Conservation (phyloP, 768 basidiomycete species). For the Hemileccinum impolitum region DNA sequence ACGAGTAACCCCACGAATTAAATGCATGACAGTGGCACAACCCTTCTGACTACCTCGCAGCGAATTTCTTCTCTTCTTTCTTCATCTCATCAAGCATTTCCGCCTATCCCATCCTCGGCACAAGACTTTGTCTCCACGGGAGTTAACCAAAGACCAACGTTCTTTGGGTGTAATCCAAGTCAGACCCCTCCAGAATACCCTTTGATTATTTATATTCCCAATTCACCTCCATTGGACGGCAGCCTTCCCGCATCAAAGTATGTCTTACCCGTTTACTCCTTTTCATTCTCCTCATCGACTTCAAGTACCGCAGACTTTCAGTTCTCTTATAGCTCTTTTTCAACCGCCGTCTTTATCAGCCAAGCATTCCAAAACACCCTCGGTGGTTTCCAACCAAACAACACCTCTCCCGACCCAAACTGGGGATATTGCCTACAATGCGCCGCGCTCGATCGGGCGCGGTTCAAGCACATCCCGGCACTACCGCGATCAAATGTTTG, state of each 20-base stretch:
- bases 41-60: constrained; percentile 41
- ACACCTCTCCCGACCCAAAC: constrained; percentile 50
- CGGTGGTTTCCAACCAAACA: constrained; percentile 58
- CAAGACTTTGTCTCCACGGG: constrained; percentile 56
- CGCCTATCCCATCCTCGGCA: constrained; percentile 53
- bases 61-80: constrained; percentile 44
- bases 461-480: constrained; percentile 36
- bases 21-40: constrained; percentile 45
- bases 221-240: constrained; percentile 65
- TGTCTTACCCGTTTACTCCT: background rate
- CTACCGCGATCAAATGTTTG: constrained; percentile 44
- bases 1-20: background rate
- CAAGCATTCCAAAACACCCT: constrained; percentile 55
- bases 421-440: constrained; percentile 61
- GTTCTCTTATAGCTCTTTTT: constrained; percentile 54
- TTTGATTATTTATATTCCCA: constrained; percentile 72
- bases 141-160: constrained; percentile 65
- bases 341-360: constrained; percentile 56
- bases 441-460: constrained; percentile 56
- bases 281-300: background rate
- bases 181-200: constrained; percentile 55
- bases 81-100: constrained; percentile 57
- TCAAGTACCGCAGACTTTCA: constrained; percentile 54
- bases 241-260: constrained; percentile 65
- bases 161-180: constrained; percentile 72